Conservation (phyloP, 805 yeast genomes). For the Lipomyces mesembrius region DNA sequence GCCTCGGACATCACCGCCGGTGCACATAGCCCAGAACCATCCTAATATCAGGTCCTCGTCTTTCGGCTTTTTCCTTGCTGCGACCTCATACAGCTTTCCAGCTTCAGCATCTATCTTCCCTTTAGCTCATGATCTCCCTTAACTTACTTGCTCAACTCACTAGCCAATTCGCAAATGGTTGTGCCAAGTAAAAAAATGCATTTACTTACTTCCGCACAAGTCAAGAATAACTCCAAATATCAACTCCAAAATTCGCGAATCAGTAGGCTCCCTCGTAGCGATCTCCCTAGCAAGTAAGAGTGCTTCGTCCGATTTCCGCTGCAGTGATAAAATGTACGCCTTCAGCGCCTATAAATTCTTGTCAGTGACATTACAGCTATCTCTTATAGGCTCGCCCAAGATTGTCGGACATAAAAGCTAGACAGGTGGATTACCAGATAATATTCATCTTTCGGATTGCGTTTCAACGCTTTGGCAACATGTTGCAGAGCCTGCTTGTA, state of each 20-base stretch:
- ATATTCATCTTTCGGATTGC: constrained; percentile 35
- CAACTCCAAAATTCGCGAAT: constrained; percentile 26
- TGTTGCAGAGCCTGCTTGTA: constrained; percentile 35
- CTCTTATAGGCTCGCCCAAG: not conserved
- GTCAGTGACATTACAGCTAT: not conserved
- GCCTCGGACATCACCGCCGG: constrained; percentile 35
- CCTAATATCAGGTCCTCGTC: constrained; percentile 24
- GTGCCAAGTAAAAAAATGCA: not conserved
- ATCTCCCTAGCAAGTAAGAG: constrained; percentile 22
- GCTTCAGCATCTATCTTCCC: constrained; percentile 26
- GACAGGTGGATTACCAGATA: constrained; percentile 13
- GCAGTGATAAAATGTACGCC: constrained; percentile 33
- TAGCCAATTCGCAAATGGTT: not conserved
- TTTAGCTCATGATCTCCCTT: not conserved
- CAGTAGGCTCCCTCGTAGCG: constrained; percentile 24
- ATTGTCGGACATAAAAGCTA: not conserved
- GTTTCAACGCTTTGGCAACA: constrained; percentile 31
- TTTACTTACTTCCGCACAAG: constrained; percentile 26
- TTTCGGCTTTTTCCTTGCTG: constrained; percentile 32
- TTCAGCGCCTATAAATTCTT: constrained; percentile 22
- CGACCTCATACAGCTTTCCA: constrained; percentile 27
- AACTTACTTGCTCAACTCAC: not conserved
- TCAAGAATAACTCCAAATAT: constrained; percentile 32
- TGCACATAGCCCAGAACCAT: constrained; percentile 36
- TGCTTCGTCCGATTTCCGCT: constrained; percentile 30